Evolutionary conservation across 164 flowering plant genomes (phyloP), one percentile per base, ranked within the genome.

Genomic region (Stephania yunnanensis): DNA sequence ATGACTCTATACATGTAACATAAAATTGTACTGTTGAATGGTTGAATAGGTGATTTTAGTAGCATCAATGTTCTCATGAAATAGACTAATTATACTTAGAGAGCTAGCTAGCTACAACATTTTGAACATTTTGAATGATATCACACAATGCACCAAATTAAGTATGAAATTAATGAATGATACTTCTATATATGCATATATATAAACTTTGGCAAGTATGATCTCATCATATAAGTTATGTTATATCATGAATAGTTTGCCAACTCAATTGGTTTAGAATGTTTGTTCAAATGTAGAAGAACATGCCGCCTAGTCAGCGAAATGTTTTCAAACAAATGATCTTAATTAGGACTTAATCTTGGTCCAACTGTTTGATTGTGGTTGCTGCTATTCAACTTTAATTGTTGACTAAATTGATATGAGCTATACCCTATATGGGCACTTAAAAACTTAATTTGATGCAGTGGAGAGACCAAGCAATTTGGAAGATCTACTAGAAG

Each of bases 401-500:
- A 36, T 36, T 36, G 46, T 31, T 31, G 71, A 42, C 44, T 31
- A 11, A 68, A 68, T 17, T 17, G 42, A 68, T 45, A 45, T 29
- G 29, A 31, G 45, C 20, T 68, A 42, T 9, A 67, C 71, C 46
- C 71, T 68, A 68, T n/a, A 36, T 31, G 46, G 46, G 50, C 71
- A n/a, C 25, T n/a, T 36, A 36, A 36, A 4, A 2, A 2, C 4
- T 36, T 70, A 2, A 2, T 36, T 36, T 70, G 7, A 45, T 25
- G 42, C 13, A 19, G 52, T 19, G n/a, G 46, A n/a, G 71, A 63
- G 83, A 81, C 76, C 79, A 73, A 67, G 46, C n/a, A 71, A 70
- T 76, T 78, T 81, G 83, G 81, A 75, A 73, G 72, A 78, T 78
- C 78, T 75, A 75, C 36, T 66, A 29, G 55, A 78, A 67, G 65